phyloP scores from a whole-genome alignment of 2,329 filamentous ascomycete genomes.

The Paramyrothecium sp. region DNA sequence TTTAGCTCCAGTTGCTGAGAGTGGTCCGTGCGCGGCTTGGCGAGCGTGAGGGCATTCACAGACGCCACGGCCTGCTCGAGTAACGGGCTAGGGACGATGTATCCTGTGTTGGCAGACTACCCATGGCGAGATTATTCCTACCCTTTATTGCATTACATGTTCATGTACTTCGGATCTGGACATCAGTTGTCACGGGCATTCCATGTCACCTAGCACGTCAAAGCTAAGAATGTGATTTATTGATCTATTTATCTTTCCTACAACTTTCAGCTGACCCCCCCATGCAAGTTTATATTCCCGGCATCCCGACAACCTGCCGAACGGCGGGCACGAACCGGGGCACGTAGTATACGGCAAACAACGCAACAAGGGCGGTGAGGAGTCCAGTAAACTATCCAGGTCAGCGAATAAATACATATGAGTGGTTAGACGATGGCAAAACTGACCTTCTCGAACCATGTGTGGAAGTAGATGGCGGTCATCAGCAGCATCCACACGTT shows the following conservation, averaged over 20 bases:
- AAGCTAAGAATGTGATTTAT: too few species aligned
- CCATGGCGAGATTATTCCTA: too few species aligned
- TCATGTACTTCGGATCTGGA: too few species aligned
- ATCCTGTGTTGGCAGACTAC: not conserved
- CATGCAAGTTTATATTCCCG: conserved; percentile 39
- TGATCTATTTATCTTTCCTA: not conserved
- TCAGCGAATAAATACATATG: not conserved
- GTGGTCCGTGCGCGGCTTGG: too few species aligned
- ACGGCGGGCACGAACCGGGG: conserved; percentile 48
- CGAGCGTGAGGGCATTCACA: too few species aligned
- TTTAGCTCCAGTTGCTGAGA: too few species aligned
- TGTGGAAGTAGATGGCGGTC: conserved; percentile 98
- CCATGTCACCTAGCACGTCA: too few species aligned
- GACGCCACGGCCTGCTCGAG: not conserved
- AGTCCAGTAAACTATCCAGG: conserved; percentile 49
- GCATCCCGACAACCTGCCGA: conserved; percentile 45
- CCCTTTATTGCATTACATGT: too few species aligned
- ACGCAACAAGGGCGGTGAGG: conserved; percentile 41
- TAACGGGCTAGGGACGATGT: not conserved
- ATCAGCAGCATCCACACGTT: conserved; percentile 97
- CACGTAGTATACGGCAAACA: conserved; percentile 51
- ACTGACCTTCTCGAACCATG: conserved; percentile 92
- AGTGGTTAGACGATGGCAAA: not conserved
- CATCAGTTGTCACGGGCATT: too few species aligned
- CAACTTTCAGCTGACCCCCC: not conserved